Evolutionary conservation across 1,284 basidiomycete genomes (phyloP).

Genomic region (Melampsora abietis-canadensis): DNA sequence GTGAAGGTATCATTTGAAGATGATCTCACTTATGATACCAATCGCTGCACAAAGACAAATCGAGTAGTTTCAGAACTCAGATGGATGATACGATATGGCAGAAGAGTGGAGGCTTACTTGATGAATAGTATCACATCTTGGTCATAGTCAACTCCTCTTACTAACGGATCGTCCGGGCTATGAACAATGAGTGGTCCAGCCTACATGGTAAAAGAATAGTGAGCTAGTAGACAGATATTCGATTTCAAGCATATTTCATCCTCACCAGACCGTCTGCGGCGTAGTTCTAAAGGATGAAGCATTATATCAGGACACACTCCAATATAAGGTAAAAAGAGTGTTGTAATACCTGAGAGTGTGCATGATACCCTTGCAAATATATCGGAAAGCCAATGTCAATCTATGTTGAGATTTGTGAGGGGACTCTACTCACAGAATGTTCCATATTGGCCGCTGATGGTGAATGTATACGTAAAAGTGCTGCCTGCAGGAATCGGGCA

Average conservation of each 20-base stretch:
- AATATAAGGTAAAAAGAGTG: background rate
- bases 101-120: slow-evolving; percentile 31
- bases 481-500: slow-evolving; percentile 59
- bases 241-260: slow-evolving; percentile 47
- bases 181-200: slow-evolving; percentile 49
- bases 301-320: background rate
- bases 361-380: slow-evolving; percentile 6
- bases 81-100: background rate
- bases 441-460: slow-evolving; percentile 53
- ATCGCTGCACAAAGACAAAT: slow-evolving; percentile 48
- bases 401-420: background rate
- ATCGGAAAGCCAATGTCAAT: background rate
- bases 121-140: slow-evolving; percentile 53
- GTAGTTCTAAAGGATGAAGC: background rate
- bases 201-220: too few relatives aligned
- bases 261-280: slow-evolving; percentile 34
- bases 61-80: background rate
- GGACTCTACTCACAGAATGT: slow-evolving; percentile 54
- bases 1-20: background rate
- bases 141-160: slow-evolving; percentile 51
- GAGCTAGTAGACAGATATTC: too few relatives aligned
- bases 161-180: slow-evolving; percentile 49
- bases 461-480: slow-evolving; percentile 60
- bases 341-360: background rate
- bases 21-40: slow-evolving; percentile 55